Base-by-base conservation (phyloP, 352 stramenopile genomes). In the Thalassiosira hispida region DNA sequence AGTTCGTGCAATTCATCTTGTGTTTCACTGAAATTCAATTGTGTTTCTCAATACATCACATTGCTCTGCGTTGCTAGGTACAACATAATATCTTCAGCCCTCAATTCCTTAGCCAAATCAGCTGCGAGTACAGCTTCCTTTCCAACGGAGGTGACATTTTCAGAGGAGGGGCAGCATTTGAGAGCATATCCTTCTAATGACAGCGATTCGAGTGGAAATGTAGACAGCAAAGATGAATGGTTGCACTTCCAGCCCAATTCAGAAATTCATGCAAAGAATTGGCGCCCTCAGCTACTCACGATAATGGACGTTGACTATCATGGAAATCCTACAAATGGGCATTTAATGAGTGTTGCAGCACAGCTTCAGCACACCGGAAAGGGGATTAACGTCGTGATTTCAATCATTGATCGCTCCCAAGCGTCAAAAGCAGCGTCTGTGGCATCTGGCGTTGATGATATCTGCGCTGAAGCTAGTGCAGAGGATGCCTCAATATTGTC, bases 201-300 rank as follows among this genome's bases (percentile, higher is more conserved):
- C 12, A 72, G 57, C 68, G 69, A 35, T 27, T 44, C 56, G 11
- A 77, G 49, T 42, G 57, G 38, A 42, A 55, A 44, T 60, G 53
- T 25, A 16, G 64, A 33, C 35, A 47, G 59, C 16, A 25, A 71
- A 59, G 71, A 79, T 22, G 72, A 80, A 63, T 73, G 55, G 62
- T 18, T 73, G 1, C 62, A 73, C 35, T 73, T 80, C 57, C 72
- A 80, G 33, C 49, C 62, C 20, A 57, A 55, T 40, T 33, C 57
- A 22, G 70, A 88, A 18, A 89, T 93, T 44, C 87, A 94, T 71
- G 87, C 88, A 22, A 95, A 93, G 61, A 93, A 94, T 76, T 95
- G 89, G 31, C 31, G 31, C 8, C 91, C 91, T 22, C 90, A 95
- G 71, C 44, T 95, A 42, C 64, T 95, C 16, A 88, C 92, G 8